These are phyloP conservation scores for Trametes meyenii DNA, from an alignment of 768 basidiomycete genomes.

Conservation along the genomic window DNA sequence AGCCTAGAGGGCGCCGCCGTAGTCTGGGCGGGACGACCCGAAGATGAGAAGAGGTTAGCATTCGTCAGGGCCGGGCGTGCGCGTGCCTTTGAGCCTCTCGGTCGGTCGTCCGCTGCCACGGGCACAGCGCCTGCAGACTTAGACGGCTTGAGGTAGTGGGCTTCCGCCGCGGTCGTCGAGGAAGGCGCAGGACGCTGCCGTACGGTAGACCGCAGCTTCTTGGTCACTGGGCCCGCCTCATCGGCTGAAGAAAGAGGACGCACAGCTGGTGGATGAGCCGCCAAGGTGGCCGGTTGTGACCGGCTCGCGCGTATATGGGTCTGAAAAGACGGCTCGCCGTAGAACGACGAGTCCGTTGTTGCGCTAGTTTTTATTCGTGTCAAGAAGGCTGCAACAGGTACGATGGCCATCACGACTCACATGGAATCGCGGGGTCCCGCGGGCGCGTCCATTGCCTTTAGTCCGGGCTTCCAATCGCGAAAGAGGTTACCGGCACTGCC, in stretches of 20 bases:
- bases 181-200: constrained; percentile 50
- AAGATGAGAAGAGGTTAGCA: constrained; percentile 88
- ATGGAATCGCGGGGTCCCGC: constrained; percentile 61
- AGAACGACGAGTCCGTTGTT: constrained; percentile 58
- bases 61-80: constrained; percentile 85
- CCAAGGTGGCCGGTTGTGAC: constrained; percentile 36
- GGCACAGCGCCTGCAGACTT: constrained; percentile 50
- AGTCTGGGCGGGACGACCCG: constrained; percentile 78
- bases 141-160: constrained; percentile 46
- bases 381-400: neutral
- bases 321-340: constrained; percentile 62
- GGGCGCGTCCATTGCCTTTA: constrained; percentile 60
- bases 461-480: constrained; percentile 58
- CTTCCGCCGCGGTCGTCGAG: constrained; percentile 31
- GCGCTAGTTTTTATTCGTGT: constrained; percentile 40
- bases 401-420: constrained; percentile 42
- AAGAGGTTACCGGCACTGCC: constrained; percentile 59
- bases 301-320: constrained; percentile 34
- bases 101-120: constrained; percentile 56
- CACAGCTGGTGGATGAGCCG: constrained; percentile 51
- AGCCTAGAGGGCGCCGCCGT: constrained; percentile 63
- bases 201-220: constrained; percentile 70
- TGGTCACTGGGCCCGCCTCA: constrained; percentile 76
- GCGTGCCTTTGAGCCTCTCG: constrained; percentile 81
- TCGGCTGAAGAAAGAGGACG: constrained; percentile 83